Evolutionary conservation across 768 basidiomycete genomes (phyloP).

Genomic region (Crassisporium funariophilum): DNA sequence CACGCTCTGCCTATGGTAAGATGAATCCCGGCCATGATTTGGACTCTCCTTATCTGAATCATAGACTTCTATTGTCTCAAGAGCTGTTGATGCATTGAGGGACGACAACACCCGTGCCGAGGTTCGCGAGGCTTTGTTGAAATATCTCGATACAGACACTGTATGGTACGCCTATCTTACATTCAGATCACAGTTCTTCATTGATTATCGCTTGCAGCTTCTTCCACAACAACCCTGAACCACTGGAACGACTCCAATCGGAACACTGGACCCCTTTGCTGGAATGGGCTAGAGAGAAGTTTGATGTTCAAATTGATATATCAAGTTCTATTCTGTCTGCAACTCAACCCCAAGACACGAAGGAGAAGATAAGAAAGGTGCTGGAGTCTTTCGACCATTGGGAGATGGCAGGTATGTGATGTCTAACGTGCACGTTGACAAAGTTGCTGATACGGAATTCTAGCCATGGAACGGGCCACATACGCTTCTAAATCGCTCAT

Average conservation of each 20-base stretch:
- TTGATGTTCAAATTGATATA: constrained; percentile 64
- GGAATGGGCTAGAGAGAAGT: constrained; percentile 72
- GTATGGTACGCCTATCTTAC: constrained; percentile 58
- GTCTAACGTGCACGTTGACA: constrained; percentile 2
- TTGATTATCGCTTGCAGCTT: constrained; percentile 56
- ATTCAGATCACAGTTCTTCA: background rate
- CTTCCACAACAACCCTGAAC: constrained; percentile 75
- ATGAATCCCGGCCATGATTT: background rate
- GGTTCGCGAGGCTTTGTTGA: constrained; percentile 69
- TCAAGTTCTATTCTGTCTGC: constrained; percentile 73
- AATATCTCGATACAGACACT: constrained; percentile 94
- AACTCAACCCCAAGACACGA: constrained; percentile 70
- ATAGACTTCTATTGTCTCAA: constrained; percentile 88
- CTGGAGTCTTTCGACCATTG: constrained; percentile 72
- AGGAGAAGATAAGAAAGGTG: constrained; percentile 55
- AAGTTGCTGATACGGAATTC: constrained; percentile 3
- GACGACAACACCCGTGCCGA: constrained; percentile 57
- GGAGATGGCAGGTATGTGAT: constrained; percentile 82
- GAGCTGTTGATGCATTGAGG: constrained; percentile 81
- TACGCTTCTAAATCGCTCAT: constrained; percentile 91
- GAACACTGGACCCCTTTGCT: constrained; percentile 89
- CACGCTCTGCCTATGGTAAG: constrained; percentile 90
- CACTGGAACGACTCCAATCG: constrained; percentile 75
- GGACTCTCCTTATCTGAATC: constrained; percentile 11
- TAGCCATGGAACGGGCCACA: constrained; percentile 90